Conservation (phyloP, 768 basidiomycete species). For the Lentinula boryana region DNA sequence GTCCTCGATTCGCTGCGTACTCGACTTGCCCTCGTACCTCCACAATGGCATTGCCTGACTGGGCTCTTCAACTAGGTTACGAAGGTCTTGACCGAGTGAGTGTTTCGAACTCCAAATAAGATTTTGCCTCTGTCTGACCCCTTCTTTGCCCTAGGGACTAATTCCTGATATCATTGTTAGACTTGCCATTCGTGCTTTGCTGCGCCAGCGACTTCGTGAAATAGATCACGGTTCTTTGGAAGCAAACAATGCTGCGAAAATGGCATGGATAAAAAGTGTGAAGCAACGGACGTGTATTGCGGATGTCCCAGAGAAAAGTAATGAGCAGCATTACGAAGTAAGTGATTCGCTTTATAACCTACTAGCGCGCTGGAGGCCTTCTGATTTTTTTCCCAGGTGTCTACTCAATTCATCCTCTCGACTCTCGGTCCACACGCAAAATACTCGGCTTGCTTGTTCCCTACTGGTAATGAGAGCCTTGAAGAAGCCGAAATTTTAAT, state of each 20-base stretch:
- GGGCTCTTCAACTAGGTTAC: constrained; percentile 29
- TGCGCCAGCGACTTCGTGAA: constrained; percentile 49
- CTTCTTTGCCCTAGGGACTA: constrained; percentile 34
- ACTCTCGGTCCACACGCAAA: constrained; percentile 63
- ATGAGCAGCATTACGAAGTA: constrained; percentile 75
- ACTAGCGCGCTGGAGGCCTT: background rate
- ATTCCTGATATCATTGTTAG: constrained; percentile 58
- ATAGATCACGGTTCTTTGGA: constrained; percentile 56
- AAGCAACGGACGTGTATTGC: constrained; percentile 47
- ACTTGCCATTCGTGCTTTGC: constrained; percentile 39
- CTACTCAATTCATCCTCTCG: constrained; percentile 57
- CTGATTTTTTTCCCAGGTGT: constrained; percentile 29
- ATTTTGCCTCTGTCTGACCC: background rate
- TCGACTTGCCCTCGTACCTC: no score
- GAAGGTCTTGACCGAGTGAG: constrained; percentile 24
- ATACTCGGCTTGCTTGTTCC: constrained; percentile 63
- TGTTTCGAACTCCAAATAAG: background rate
- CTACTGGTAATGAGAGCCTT: constrained; percentile 51
- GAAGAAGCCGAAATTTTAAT: constrained; percentile 62
- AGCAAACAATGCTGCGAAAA: constrained; percentile 59
- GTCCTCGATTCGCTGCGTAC: no score
- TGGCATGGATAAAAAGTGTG: constrained; percentile 55
- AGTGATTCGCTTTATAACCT: constrained; percentile 7
- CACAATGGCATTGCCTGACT: background rate
- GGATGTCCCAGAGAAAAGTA: constrained; percentile 61